Percentiles rank a stretch among this genome's conserved stretches.
Conservation (phyloP, 1,139 yeast genomes). For the Waltiozyma solani region DNA sequence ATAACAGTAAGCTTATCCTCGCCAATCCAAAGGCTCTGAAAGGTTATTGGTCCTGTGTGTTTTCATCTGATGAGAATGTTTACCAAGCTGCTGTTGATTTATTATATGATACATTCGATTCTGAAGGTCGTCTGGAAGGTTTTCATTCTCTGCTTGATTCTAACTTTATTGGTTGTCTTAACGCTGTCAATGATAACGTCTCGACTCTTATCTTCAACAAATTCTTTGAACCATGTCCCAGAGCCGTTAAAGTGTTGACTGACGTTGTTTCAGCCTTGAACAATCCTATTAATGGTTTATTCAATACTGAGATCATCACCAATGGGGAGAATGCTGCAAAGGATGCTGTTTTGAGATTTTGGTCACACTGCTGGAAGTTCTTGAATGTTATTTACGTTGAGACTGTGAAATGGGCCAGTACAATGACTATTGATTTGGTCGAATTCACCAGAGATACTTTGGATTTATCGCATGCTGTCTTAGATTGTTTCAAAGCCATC, state of each 20-base stretch:
- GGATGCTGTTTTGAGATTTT: conserved; percentile 31
- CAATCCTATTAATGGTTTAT: conserved; percentile 56
- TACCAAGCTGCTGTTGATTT: conserved; percentile 66
- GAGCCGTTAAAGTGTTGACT: conserved; percentile 63
- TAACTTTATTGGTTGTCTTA: conserved; percentile 33
- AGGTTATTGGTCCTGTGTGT: conserved; percentile 64
- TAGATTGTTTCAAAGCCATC: conserved; percentile 55
- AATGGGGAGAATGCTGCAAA: conserved; percentile 10
- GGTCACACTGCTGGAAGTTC: conserved; percentile 68
- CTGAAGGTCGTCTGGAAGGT: conserved; percentile 64
- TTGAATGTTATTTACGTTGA: conserved; percentile 57
- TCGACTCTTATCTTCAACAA: conserved; percentile 35
- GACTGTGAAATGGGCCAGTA: conserved; percentile 66
- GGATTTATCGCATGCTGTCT: conserved; percentile 61
- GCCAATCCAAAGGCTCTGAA: conserved; percentile 27
- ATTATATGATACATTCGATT: conserved; percentile 71
- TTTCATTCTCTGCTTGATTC: conserved; percentile 41
- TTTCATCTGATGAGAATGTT: conserved; percentile 40
- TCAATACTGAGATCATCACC: conserved; percentile 21
- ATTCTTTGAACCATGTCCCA: conserved; percentile 67
- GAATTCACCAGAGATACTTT: conserved; percentile 83
- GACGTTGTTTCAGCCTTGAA: conserved; percentile 58
- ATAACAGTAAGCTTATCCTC: conserved; percentile 32
- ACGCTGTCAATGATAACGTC: conserved; percentile 39
- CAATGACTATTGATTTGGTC: conserved; percentile 31